These are phyloP conservation scores for Tilletia caries DNA, from an alignment of 1,284 basidiomycete genomes.

Conservation along the genomic window DNA sequence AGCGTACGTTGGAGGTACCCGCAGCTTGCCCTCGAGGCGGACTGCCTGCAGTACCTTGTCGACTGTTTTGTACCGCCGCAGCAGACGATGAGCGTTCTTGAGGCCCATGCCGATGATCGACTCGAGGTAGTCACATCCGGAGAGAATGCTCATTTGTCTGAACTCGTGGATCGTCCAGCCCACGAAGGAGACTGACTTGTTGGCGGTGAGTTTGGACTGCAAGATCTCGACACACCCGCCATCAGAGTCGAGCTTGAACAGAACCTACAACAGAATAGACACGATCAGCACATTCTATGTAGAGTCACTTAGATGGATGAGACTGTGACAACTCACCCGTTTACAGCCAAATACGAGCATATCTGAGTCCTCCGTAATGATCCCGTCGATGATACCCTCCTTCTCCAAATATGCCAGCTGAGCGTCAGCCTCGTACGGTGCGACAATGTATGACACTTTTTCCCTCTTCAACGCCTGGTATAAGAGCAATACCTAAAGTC, in stretches of 20 bases:
- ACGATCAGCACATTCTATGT: slow-evolving; percentile 56
- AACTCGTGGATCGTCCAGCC: slow-evolving; percentile 89
- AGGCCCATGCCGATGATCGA: slow-evolving; percentile 56
- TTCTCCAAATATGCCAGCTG: slow-evolving; percentile 91
- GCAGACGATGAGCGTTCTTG: slow-evolving; percentile 82
- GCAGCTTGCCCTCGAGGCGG: slow-evolving; percentile 77
- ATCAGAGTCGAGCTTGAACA: slow-evolving; percentile 51
- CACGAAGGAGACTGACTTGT: slow-evolving; percentile 71
- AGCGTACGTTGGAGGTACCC: slow-evolving; percentile 66
- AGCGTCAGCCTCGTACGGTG: slow-evolving; percentile 97
- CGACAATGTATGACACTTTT: slow-evolving; percentile 70
- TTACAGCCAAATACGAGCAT: slow-evolving; percentile 92
- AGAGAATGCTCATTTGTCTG: slow-evolving; percentile 90
- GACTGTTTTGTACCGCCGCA: slow-evolving; percentile 79
- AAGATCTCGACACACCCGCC: slow-evolving; percentile 75
- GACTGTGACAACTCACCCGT: slow-evolving; percentile 61
- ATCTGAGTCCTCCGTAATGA: slow-evolving; percentile 98
- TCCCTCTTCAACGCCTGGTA: slow-evolving; percentile 26
- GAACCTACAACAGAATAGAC: slow-evolving; percentile 48
- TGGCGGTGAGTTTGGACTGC: slow-evolving; percentile 71
- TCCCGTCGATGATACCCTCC: slow-evolving; percentile 76
- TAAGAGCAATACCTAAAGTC: too few species aligned
- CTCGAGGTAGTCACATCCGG: slow-evolving; percentile 84
- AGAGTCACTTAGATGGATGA: neutral
- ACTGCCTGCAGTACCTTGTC: slow-evolving; percentile 80